Conservation (phyloP, 345 rosid genomes). For the Kernera saxatilis region DNA sequence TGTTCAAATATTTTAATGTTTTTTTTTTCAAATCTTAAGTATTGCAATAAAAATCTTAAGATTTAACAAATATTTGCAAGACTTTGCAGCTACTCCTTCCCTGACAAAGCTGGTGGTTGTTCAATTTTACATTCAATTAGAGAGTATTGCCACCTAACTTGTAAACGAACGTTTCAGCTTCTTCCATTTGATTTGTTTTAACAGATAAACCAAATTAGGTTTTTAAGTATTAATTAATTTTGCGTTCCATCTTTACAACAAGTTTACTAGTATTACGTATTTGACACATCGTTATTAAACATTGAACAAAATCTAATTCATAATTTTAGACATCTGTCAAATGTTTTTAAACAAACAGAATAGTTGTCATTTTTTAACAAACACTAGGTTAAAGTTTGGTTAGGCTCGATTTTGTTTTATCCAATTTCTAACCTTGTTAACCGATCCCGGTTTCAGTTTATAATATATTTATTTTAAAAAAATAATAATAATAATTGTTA, state of each 20-base stretch:
- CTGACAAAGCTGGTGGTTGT: not conserved
- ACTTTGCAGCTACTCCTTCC: conserved; percentile 10
- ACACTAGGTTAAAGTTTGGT: too few relatives aligned
- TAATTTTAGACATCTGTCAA: not conserved
- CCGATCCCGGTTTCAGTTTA: too few relatives aligned
- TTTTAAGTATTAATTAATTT: not conserved
- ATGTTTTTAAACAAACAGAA: not conserved
- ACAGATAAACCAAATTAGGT: not conserved
- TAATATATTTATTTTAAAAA: too few relatives aligned
- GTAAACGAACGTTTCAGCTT: not conserved
- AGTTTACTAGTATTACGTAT: not conserved
- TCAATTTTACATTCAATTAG: not conserved
- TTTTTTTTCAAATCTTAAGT: too few relatives aligned
- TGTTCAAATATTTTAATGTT: too few relatives aligned
- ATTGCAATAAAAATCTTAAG: too few relatives aligned
- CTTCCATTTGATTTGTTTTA: not conserved
- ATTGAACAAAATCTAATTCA: not conserved
- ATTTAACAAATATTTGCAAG: not conserved
- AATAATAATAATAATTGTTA: too few relatives aligned
- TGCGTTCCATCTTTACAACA: not conserved
- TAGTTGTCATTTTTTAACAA: not conserved
- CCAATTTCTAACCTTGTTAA: too few relatives aligned
- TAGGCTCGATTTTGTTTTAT: too few relatives aligned
- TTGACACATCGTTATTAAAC: not conserved
- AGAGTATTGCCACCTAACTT: conserved; percentile 13